phyloP scores from a whole-genome alignment of 352 stramenopile genomes.

The Phytopythium helicoides region DNA sequence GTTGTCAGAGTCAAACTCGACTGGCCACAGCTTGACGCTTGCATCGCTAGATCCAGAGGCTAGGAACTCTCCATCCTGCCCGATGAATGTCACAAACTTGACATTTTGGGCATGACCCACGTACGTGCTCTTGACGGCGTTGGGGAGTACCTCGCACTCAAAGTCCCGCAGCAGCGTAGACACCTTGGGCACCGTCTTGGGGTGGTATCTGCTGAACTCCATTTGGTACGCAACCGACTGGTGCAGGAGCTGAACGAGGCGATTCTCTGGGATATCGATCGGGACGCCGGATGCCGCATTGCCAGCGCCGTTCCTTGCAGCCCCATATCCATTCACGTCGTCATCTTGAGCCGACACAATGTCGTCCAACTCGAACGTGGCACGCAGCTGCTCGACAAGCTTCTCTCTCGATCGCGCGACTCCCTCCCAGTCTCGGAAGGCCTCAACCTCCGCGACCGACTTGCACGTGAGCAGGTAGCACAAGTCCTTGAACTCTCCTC shows the following conservation, averaged over 20 bases:
- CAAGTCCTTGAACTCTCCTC: constrained; percentile 87
- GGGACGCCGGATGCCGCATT: constrained; percentile 3
- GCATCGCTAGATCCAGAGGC: constrained; percentile 84
- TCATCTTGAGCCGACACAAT: constrained; percentile 51
- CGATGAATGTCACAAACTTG: constrained; percentile 87
- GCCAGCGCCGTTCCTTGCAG: constrained; percentile 11
- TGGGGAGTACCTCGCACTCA: constrained; percentile 84
- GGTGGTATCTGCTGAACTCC: constrained; percentile 88
- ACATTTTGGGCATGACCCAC: constrained; percentile 86
- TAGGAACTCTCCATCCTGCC: constrained; percentile 78
- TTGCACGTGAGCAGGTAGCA: constrained; percentile 91
- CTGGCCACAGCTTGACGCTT: constrained; percentile 85
- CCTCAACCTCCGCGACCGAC: constrained; percentile 72
- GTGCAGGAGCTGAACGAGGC: constrained; percentile 76
- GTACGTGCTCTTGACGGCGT: constrained; percentile 85
- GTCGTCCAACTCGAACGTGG: constrained; percentile 80
- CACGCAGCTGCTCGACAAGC: constrained; percentile 78
- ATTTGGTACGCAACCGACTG: constrained; percentile 89
- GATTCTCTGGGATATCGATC: constrained; percentile 64
- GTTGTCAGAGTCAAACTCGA: constrained; percentile 38
- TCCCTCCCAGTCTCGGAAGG: constrained; percentile 85
- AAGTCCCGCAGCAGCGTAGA: constrained; percentile 82
- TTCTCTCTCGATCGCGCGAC: constrained; percentile 79
- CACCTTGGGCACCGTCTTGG: constrained; percentile 84
- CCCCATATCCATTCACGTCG: constrained; percentile 10